Evolutionary conservation across 768 basidiomycete species (phyloP).

Genomic region (Agrocybe pediades): DNA sequence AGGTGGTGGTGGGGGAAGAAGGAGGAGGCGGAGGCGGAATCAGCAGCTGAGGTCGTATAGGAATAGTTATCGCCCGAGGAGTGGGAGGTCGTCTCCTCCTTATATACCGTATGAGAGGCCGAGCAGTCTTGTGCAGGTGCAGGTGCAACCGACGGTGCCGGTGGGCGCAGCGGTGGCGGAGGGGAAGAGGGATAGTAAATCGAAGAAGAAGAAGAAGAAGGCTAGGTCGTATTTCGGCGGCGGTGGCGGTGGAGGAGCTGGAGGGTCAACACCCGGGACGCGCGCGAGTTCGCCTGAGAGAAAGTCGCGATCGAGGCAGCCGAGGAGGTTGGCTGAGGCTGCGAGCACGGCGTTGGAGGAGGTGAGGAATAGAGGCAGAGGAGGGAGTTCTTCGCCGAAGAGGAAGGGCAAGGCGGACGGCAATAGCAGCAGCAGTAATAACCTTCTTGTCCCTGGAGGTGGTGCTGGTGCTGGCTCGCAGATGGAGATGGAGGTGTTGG

Average conservation of each 20-base stretch:
- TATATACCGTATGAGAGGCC: conserved; percentile 15
- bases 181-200: conserved; percentile 3
- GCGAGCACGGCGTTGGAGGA: conserved; percentile 21
- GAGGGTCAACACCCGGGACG: conserved; percentile 17
- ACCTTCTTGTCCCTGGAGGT: too few species aligned
- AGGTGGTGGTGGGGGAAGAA: too few species aligned
- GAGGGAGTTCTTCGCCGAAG: conserved; percentile 7
- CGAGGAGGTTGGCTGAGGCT: conserved; percentile 19
- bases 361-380: conserved; percentile 8
- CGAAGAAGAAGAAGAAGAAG: conserved; percentile 16
- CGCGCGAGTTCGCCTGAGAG: conserved; percentile 24
- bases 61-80: conserved; percentile 24
- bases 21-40: conserved; percentile 15
- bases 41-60: conserved; percentile 26
- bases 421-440: not conserved
- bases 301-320: conserved; percentile 23
- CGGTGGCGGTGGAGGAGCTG: not conserved
- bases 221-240: conserved; percentile 19
- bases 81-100: conserved; percentile 15
- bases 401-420: conserved; percentile 3
- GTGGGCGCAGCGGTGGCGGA: not conserved
- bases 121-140: not conserved
- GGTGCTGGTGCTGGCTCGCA: not conserved
- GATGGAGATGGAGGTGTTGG: conserved; percentile 13
- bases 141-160: not conserved